phyloP scores from a whole-genome alignment of 2,329 filamentous ascomycete genomes.

The Verticillium nubilum region DNA sequence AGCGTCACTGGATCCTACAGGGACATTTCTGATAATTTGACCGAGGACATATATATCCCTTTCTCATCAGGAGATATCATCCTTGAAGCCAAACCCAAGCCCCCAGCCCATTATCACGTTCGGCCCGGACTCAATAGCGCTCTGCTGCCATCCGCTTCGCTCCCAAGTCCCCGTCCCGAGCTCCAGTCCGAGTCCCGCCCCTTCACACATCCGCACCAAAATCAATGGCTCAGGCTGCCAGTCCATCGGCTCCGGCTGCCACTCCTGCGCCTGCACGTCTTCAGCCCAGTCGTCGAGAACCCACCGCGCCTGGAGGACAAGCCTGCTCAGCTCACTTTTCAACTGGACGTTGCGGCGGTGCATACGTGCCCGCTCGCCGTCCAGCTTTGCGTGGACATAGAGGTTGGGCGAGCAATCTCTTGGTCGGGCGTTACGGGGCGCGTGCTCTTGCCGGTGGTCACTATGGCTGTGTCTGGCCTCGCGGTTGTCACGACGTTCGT shows the following conservation, averaged over 20 bases:
- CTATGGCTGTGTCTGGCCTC: background rate
- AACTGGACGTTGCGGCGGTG: background rate
- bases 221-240: slow-evolving; percentile 17
- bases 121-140: background rate
- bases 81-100: background rate
- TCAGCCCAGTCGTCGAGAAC: background rate
- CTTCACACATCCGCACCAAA: slow-evolving; percentile 6
- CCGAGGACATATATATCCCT: no score
- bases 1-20: no score
- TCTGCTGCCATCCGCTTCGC: background rate
- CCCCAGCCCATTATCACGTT: background rate
- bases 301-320: background rate
- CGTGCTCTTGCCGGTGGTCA: background rate
- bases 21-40: no score
- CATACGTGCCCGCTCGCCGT: background rate
- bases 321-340: background rate
- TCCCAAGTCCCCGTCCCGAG: background rate
- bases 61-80: background rate
- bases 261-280: background rate
- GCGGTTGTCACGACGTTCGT: background rate
- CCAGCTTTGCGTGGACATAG: background rate
- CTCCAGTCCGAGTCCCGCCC: background rate
- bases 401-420: background rate
- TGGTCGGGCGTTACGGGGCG: background rate
- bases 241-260: slow-evolving; percentile 17